Evolutionary conservation across 768 basidiomycete species (phyloP), one percentile per base, ranked within the genome.

Genomic region (Hygrophorus russula): DNA sequence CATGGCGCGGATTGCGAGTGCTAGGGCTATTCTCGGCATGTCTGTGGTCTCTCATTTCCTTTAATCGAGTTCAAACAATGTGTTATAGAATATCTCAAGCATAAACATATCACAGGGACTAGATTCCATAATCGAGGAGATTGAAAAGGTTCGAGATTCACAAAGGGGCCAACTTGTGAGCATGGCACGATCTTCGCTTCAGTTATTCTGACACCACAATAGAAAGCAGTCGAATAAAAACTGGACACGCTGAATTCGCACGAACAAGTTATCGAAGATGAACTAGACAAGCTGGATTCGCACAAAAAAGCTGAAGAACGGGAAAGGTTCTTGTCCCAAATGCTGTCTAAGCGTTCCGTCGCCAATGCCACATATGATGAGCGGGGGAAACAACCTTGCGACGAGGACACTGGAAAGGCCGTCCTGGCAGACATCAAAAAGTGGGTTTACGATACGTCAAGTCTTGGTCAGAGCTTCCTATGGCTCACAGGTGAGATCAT

Each of bases 401-500:
- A 50, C 33, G 41, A 43, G 6, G 49, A 42, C 13, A 53, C 49
- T 9, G 41, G 49, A 12, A 45, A 46, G n/a, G 39, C 47, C 27
- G 31, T 51, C 14, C 31, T 51, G 17, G 32, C 20, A 6, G 45
- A 53, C 10, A 51, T 53, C 36, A 41, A 35, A 28, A 24, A 11
- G 6, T 53, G 49, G 52, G 18, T 49, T 2, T 17, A 41, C 11
- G 49, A 48, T 19, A 36, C 31, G 17, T 33, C 47, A 1, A 1
- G 10, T 7, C n/a, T 8, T 5, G 42, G 45, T 1, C 42, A 42
- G 35, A 46, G 43, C 29, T 46, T 53, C 15, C 39, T 53, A 4
- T 53, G 51, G 52, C 46, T 52, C 7, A 47, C 51, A 12, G 51
- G 51, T 20, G 46, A 49, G 8, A 34, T 53, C 15, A 51, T n/a